These are phyloP conservation scores for Fraxinus sp. DNA, from an alignment of 305 asterid genomes.

Conservation along the genomic window DNA sequence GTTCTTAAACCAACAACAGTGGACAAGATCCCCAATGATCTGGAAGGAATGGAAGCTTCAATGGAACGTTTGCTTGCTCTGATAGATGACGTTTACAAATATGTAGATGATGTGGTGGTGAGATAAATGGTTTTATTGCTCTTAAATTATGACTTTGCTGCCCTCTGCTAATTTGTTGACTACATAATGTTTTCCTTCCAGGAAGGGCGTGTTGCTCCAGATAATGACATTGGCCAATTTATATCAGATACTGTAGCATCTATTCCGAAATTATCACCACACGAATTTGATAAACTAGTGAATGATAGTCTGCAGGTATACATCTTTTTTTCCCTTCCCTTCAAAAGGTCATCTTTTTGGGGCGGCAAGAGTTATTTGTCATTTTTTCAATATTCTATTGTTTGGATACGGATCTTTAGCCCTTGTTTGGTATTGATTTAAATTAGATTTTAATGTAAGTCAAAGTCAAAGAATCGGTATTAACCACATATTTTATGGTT, in stretches of 20 bases:
- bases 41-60: constrained; percentile 88
- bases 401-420: not conserved
- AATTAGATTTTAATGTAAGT: no score
- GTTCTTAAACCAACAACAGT: constrained; percentile 67
- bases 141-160: not conserved
- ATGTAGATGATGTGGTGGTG: constrained; percentile 91
- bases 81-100: constrained; percentile 73
- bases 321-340: not conserved
- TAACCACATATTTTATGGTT: no score
- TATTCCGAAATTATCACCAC: constrained; percentile 66
- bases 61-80: constrained; percentile 79
- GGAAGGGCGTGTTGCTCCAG: constrained; percentile 76
- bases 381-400: not conserved
- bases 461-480: no score
- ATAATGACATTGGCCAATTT: constrained; percentile 69
- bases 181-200: constrained; percentile 22
- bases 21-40: constrained; percentile 75
- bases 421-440: no score
- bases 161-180: constrained; percentile 1
- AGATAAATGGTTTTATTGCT: constrained; percentile 23
- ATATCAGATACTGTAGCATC: constrained; percentile 67
- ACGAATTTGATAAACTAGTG: constrained; percentile 64
- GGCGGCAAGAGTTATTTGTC: not conserved
- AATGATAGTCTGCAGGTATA: constrained; percentile 84
- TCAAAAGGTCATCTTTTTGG: not conserved